Evolutionary conservation across 371 early-diverging fungal genomes (phyloP).

Genomic region (Encephalitozoon hellem): DNA sequence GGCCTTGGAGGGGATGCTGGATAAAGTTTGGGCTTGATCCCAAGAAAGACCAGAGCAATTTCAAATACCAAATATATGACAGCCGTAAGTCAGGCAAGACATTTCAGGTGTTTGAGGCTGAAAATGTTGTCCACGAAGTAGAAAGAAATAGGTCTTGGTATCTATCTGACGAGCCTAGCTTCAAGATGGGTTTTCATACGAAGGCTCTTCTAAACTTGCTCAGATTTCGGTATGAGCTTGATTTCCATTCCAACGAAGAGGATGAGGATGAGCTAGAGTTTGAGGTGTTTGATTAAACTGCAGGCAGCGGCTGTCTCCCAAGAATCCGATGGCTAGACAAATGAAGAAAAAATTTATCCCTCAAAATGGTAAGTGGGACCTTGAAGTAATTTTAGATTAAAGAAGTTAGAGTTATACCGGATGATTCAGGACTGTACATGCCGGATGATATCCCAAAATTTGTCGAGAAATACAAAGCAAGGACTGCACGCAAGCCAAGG

Average conservation of each 20-base stretch:
- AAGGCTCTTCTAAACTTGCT: constrained; percentile 26
- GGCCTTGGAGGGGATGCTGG: constrained; percentile 60
- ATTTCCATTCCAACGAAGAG: background rate
- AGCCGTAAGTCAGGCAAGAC: constrained; percentile 29
- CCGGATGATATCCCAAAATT: constrained; percentile 50
- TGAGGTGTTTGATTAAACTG: constrained; percentile 23
- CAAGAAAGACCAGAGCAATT: constrained; percentile 37
- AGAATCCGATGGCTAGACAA: constrained; percentile 11
- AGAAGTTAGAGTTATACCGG: constrained; percentile 29
- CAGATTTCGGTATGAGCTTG: constrained; percentile 1
- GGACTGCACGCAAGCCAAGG: constrained; percentile 19
- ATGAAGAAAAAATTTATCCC: constrained; percentile 19
- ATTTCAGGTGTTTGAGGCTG: constrained; percentile 44
- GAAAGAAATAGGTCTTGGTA: constrained; percentile 45
- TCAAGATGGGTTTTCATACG: constrained; percentile 53
- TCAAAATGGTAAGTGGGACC: constrained; percentile 7
- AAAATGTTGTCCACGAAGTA: constrained; percentile 45
- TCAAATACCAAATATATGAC: constrained; percentile 55
- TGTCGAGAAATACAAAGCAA: constrained; percentile 43
- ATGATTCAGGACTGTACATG: constrained; percentile 35
- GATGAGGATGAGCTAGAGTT: constrained; percentile 27
- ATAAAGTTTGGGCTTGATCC: constrained; percentile 56
- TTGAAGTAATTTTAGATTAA: constrained; percentile 20
- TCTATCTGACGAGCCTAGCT: constrained; percentile 26
- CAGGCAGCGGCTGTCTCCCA: background rate